A percentile compares a stretch with the other conserved stretches of the same genome.
Evolutionary conservation across 2,329 filamentous ascomycete species (phyloP).

Genomic region (Verticillium nubilum): DNA sequence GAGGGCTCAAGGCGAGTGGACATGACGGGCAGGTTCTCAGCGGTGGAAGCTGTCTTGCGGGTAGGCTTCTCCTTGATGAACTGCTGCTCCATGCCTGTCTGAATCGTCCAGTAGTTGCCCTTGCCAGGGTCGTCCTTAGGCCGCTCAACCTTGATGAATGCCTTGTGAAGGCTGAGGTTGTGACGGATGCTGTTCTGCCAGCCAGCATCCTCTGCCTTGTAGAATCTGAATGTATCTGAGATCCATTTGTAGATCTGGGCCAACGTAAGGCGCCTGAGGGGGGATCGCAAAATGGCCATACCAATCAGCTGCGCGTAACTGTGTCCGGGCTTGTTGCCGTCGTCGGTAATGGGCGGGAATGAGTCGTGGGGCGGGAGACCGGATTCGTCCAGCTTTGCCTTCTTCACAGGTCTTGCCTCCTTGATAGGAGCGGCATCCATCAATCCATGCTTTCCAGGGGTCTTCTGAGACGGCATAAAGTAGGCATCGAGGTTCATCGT

Average conservation of each 20-base stretch:
- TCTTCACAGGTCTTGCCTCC: conserved; percentile 64
- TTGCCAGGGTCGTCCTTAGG: conserved; percentile 97
- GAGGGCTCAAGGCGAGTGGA: conserved; percentile 49
- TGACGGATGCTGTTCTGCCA: conserved; percentile 99
- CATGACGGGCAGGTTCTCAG: conserved; percentile 55
- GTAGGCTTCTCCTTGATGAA: conserved; percentile 83
- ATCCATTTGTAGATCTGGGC: conserved; percentile 99
- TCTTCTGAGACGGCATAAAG: conserved; percentile 37
- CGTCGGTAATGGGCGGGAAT: conserved; percentile 78
- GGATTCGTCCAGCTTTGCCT: conserved; percentile 54
- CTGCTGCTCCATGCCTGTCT: conserved; percentile 79
- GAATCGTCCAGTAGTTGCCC: conserved; percentile 95
- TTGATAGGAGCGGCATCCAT: conserved; percentile 70
- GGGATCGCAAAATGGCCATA: conserved; percentile 90
- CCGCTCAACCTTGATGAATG: conserved; percentile 90
- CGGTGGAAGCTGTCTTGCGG: conserved; percentile 50
- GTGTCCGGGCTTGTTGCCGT: conserved; percentile 82
- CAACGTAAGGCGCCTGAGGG: conserved; percentile 76
- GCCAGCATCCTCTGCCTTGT: conserved; percentile 75
- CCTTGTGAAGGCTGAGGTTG: conserved; percentile 95
- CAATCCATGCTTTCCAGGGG: conserved; percentile 54
- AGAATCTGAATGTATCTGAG: conserved; percentile 88
- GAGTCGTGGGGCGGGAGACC: conserved; percentile 64
- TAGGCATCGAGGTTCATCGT: conserved; percentile 45
- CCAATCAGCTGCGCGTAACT: conserved; percentile 95